Evolutionary conservation across 2,329 filamentous ascomycete species (phyloP), one percentile per base, ranked within the genome.

Genomic region (Sclerotinia nivalis): DNA sequence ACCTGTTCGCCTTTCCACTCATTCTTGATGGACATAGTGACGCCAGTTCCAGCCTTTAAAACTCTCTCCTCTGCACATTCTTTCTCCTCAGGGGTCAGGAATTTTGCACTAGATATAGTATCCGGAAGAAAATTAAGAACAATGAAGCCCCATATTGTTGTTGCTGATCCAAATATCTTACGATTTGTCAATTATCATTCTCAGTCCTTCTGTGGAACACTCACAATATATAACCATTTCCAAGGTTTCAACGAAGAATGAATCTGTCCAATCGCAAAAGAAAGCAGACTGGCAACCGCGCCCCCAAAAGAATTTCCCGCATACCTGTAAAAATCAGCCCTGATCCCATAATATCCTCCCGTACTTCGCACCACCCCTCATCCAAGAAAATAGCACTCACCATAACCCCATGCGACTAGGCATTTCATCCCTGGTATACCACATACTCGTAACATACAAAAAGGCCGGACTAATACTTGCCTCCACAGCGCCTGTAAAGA

Each of bases 261-360:
- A 55, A 88, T 81, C 71, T 89, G 86, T 0, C 87, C 87, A 10
- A 88, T 79, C 2, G 83, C 86, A 70, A 86, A 89, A 2, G 86
- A 84, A 10, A 87, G 77, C 2, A 87, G 77, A 40, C 83, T 84
- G 2, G 84, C 85, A 25, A 85, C 75, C 55, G 86, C 83, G 0
- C 81, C 84, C 3, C 84, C 84, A 10, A 82, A 73, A 6, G 83
- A 83, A 58, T 84, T 88, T 0, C 85, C 87, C 3, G 85, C 81
- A 74, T 89, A 90, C 58, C 58, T 61, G n/a, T 10, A 43, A 2
- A 34, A 0, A 61, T 61, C 9, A 47, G 31, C 31, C 31, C 31
- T 31, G 5, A 31, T 5, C 5, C 31, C 31, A 31, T 31, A 31
- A 31, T 31, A 31, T 31, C 18, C 43, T 34, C 43, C 15, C 43